These are phyloP conservation scores for Neoboletus subvelutipes DNA, from an alignment of 768 basidiomycete genomes.

Conservation along the genomic window DNA sequence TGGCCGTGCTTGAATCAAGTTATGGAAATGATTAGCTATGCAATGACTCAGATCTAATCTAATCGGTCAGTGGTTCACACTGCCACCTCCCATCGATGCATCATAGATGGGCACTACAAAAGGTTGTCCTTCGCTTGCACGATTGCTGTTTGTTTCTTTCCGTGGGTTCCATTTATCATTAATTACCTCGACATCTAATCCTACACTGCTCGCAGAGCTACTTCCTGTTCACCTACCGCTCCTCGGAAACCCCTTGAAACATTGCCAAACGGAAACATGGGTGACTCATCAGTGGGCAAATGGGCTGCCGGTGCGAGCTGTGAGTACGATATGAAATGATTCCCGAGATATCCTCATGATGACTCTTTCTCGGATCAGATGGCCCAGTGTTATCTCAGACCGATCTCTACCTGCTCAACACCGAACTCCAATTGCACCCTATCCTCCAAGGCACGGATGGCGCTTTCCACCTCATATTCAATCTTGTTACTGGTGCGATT, in stretches of 20 bases:
- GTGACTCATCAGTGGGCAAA: conserved; percentile 30
- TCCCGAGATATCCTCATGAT: background rate
- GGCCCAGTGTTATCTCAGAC: conserved; percentile 79
- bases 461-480: conserved; percentile 68
- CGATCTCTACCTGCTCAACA: conserved; percentile 75
- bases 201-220: background rate
- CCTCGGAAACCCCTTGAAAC: background rate
- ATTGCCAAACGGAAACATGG: conserved; percentile 21
- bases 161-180: background rate
- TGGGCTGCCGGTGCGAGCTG: conserved; percentile 39
- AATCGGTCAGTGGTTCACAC: conserved; percentile 19
- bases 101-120: conserved; percentile 2
- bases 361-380: conserved; percentile 41
- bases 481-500: conserved; percentile 59
- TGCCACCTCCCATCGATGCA: conserved; percentile 29
- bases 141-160: background rate
- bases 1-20: background rate
- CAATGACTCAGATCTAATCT: conserved; percentile 24
- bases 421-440: conserved; percentile 70
- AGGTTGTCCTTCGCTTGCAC: conserved; percentile 3
- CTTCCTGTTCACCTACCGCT: background rate
- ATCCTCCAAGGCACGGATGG: conserved; percentile 53
- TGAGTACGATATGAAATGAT: conserved; percentile 21
- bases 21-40: conserved; percentile 9
- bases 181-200: background rate